phyloP scores from a whole-genome alignment of 129 eudicot genomes.

The Logfia minima region DNA sequence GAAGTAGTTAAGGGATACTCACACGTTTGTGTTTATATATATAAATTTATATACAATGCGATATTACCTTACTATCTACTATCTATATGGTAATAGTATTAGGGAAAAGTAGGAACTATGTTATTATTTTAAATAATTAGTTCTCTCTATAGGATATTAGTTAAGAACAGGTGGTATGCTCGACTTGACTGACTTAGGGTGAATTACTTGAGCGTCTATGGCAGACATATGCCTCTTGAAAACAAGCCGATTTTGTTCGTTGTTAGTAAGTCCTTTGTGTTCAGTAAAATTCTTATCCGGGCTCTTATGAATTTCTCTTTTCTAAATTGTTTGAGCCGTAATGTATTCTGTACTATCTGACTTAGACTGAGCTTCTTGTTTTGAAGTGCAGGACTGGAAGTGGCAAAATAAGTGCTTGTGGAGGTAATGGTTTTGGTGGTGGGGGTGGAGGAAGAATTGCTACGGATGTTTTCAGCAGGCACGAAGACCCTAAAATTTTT shows the following conservation, averaged over 20 bases:
- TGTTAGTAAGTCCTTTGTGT: neutral
- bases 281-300: neutral
- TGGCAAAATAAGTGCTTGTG: slow-evolving; percentile 82
- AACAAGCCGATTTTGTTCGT: neutral
- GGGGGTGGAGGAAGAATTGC: slow-evolving; percentile 95
- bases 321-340: neutral
- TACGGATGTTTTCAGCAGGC: slow-evolving; percentile 90
- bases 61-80: neutral
- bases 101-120: neutral
- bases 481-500: slow-evolving; percentile 68
- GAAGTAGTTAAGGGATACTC: neutral
- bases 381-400: slow-evolving; percentile 71
- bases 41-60: neutral
- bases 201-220: neutral
- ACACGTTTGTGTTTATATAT: neutral
- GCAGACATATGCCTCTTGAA: neutral
- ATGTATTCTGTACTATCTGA: slow-evolving; percentile 10
- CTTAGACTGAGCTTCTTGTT: slow-evolving; percentile 28
- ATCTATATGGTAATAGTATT: neutral
- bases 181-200: neutral
- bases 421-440: slow-evolving; percentile 88
- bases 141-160: neutral
- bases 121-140: neutral
- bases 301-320: neutral
- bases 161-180: neutral